Percentiles rank a stretch among this genome's conserved stretches.
phyloP scores from a whole-genome alignment of 441 rosid species.

The Eutrema salsugineum region DNA sequence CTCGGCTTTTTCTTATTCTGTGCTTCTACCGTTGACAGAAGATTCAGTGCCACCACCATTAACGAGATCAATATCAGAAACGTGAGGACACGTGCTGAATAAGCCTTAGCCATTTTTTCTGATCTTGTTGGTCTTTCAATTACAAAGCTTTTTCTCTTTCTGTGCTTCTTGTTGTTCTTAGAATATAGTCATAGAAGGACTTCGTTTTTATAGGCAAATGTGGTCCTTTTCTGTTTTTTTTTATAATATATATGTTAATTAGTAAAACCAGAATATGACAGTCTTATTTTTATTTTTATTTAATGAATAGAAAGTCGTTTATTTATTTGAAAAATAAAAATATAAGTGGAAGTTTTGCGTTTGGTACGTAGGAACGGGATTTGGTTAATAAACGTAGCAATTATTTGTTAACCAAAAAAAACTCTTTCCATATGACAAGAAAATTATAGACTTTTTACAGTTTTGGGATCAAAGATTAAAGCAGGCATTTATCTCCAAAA shows the following conservation, averaged over 20 bases:
- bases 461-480: neutral
- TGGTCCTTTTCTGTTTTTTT: conserved; percentile 2
- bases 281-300: neutral
- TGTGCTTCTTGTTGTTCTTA: conserved; percentile 6
- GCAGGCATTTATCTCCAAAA: neutral
- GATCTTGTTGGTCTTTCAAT: neutral
- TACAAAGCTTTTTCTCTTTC: neutral
- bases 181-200: neutral
- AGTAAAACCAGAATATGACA: neutral
- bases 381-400: neutral
- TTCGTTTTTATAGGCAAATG: conserved; percentile 21
- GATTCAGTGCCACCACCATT: conserved; percentile 19
- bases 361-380: neutral
- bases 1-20: conserved; percentile 7
- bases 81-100: conserved; percentile 10
- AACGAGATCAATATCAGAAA: conserved; percentile 27
- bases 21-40: conserved; percentile 24
- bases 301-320: neutral
- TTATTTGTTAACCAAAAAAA: neutral
- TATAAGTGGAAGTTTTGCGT: neutral
- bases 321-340: neutral
- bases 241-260: neutral
- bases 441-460: neutral
- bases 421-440: neutral
- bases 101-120: conserved; percentile 16